phyloP scores from a whole-genome alignment of 2,329 filamentous ascomycete species.

The Ceratocystis lukuohia region DNA sequence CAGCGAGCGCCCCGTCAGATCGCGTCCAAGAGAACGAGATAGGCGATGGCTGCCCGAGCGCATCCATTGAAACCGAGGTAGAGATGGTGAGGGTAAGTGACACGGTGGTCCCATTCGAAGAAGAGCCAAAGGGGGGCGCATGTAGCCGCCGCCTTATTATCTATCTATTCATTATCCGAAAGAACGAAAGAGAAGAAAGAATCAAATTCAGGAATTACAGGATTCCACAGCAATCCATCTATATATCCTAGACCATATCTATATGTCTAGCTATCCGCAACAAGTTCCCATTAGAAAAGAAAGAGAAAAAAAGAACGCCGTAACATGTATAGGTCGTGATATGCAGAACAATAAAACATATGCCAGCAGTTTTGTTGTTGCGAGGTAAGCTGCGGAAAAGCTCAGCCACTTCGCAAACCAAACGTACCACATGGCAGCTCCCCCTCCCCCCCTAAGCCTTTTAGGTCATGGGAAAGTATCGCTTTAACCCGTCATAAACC shows the following conservation, averaged over 20 bases:
- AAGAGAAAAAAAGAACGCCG: background rate
- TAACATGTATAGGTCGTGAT: background rate
- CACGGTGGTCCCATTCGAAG: no score
- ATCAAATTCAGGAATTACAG: background rate
- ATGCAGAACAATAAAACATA: background rate
- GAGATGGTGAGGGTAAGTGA: no score
- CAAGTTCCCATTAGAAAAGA: background rate
- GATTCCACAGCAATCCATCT: background rate
- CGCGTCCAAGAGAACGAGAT: no score
- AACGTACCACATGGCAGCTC: background rate
- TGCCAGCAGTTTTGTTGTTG: background rate
- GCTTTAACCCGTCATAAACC: conserved; percentile 77
- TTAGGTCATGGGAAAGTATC: conserved; percentile 42
- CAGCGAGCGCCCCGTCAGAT: no score
- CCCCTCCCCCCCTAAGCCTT: background rate
- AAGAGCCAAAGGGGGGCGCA: no score
- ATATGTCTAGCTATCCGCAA: background rate
- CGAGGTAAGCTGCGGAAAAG: background rate
- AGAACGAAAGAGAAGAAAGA: background rate
- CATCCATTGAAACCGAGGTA: no score
- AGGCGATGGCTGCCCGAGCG: no score
- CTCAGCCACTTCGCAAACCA: background rate
- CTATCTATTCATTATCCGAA: no score
- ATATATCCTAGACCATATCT: background rate
- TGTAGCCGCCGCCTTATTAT: no score